phyloP scores from a whole-genome alignment of 176 grass and related monocot species.

The Carex cristatella region DNA sequence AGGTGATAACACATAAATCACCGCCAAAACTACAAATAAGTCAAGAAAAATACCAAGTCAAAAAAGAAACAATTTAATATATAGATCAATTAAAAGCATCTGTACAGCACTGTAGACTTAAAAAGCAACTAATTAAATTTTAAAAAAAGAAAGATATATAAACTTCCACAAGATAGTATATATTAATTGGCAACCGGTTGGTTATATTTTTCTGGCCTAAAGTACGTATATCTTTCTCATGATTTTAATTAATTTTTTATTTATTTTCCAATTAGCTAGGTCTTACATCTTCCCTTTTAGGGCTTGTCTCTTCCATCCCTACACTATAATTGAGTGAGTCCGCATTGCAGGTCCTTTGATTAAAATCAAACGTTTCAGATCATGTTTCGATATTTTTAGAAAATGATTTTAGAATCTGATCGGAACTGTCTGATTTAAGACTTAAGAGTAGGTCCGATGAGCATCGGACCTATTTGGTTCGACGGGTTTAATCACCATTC shows the following conservation, averaged over 20 bases:
- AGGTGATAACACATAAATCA: not conserved
- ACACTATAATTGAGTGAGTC: not conserved
- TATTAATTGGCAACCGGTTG: not conserved
- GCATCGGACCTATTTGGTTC: no score
- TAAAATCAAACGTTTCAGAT: not conserved
- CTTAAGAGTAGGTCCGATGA: no score
- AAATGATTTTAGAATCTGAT: not conserved
- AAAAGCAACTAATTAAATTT: no score
- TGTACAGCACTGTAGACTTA: no score
- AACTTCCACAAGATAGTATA: not conserved
- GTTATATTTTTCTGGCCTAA: not conserved
- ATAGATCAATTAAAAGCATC: not conserved
- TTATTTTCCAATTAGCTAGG: not conserved
- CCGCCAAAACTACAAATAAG: not conserved
- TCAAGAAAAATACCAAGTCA: not conserved
- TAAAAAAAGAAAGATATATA: no score
- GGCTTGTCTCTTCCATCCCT: not conserved
- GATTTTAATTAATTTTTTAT: not conserved
- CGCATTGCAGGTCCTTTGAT: not conserved
- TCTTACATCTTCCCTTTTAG: not conserved
- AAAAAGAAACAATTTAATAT: not conserved
- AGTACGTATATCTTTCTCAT: not conserved
- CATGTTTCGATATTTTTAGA: not conserved
- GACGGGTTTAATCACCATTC: no score
- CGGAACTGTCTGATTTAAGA: not conserved